Percentiles rank a stretch among this genome's conserved stretches.
These are phyloP conservation scores for Mayamaea pseudoterrestris DNA, from an alignment of 108 stramenopile genomes.

Conservation along the genomic window DNA sequence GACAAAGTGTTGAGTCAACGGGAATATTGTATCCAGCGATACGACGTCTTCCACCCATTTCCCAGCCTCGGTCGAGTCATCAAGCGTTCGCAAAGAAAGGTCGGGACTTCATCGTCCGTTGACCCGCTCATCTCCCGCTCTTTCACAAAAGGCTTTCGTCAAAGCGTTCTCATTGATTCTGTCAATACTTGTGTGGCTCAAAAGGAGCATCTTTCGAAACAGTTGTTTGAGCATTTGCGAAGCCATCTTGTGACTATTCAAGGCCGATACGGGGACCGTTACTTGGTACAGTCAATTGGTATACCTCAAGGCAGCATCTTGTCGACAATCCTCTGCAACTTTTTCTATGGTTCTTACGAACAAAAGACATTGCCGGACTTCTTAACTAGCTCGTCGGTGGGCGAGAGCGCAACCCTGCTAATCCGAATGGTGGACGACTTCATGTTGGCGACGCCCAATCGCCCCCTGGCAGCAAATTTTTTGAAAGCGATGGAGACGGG, in stretches of 20 bases:
- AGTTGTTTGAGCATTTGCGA: slow-evolving; percentile 55
- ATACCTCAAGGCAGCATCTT: slow-evolving; percentile 86
- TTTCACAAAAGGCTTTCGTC: slow-evolving; percentile 11
- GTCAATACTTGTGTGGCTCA: slow-evolving; percentile 25
- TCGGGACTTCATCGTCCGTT: slow-evolving; percentile 14
- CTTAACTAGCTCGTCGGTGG: slow-evolving; percentile 3
- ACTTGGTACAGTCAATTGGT: slow-evolving; percentile 51
- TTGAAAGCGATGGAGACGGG: slow-evolving; percentile 43
- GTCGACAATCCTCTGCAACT: slow-evolving; percentile 78
- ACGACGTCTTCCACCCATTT: slow-evolving; percentile 34
- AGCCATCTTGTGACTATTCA: slow-evolving; percentile 45
- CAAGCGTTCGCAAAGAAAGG: slow-evolving; percentile 3
- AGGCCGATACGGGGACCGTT: slow-evolving; percentile 32
- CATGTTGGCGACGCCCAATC: slow-evolving; percentile 47
- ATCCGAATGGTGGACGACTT: slow-evolving; percentile 80
- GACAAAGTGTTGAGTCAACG: slow-evolving; percentile 30
- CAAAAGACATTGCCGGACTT: slow-evolving; percentile 17
- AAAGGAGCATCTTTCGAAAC: slow-evolving; percentile 28
- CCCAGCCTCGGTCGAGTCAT: slow-evolving; percentile 8
- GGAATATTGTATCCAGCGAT: slow-evolving; percentile 51
- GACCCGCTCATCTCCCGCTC: slow-evolving; percentile 5
- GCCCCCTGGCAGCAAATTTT: slow-evolving; percentile 25
- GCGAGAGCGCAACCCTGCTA: slow-evolving; percentile 22
- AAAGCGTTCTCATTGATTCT: slow-evolving; percentile 34
- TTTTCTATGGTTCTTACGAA: slow-evolving; percentile 86